These are phyloP conservation scores for Penicillium digitatum DNA, from an alignment of 2,329 filamentous ascomycete genomes.

Conservation along the genomic window DNA sequence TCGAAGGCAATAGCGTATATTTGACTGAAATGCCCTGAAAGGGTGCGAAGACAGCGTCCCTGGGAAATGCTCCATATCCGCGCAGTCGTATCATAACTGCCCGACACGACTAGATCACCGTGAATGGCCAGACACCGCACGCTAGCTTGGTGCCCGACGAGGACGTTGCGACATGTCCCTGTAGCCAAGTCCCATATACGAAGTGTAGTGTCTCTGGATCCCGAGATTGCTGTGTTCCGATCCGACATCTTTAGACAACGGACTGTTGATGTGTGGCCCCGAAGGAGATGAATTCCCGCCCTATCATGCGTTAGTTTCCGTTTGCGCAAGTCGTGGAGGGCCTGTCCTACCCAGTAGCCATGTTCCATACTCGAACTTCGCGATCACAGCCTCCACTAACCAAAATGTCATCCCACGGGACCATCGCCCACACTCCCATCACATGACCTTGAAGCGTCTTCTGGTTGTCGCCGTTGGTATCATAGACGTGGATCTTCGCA, in stretches of 20 bases:
- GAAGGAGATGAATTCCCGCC: constrained; percentile 72
- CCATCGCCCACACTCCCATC: constrained; percentile 99
- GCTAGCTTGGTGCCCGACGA: constrained; percentile 92
- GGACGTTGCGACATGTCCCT: constrained; percentile 82
- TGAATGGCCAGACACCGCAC: constrained; percentile 94
- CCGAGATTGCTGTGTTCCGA: constrained; percentile 87
- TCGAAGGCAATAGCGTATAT: constrained; percentile 99
- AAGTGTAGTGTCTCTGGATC: constrained; percentile 89
- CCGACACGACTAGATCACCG: constrained; percentile 94
- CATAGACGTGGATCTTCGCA: constrained; percentile 96
- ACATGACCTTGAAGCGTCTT: constrained; percentile 91
- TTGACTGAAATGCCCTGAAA: constrained; percentile 94
- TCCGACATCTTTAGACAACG: constrained; percentile 98
- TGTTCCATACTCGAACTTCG: constrained; percentile 94
- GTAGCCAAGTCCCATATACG: constrained; percentile 91
- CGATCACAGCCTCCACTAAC: constrained; percentile 96
- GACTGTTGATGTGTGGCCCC: constrained; percentile 94
- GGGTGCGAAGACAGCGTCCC: constrained; percentile 82
- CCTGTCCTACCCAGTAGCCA: constrained; percentile 71
- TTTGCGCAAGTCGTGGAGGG: constrained; percentile 9
- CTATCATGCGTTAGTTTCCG: constrained; percentile 42
- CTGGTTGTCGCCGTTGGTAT: constrained; percentile 81
- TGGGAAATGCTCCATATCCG: constrained; percentile 98
- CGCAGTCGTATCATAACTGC: constrained; percentile 95
- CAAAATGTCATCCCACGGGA: constrained; percentile 91